Evolutionary conservation across 768 basidiomycete species (phyloP).

Genomic region (Mycena galericulata): DNA sequence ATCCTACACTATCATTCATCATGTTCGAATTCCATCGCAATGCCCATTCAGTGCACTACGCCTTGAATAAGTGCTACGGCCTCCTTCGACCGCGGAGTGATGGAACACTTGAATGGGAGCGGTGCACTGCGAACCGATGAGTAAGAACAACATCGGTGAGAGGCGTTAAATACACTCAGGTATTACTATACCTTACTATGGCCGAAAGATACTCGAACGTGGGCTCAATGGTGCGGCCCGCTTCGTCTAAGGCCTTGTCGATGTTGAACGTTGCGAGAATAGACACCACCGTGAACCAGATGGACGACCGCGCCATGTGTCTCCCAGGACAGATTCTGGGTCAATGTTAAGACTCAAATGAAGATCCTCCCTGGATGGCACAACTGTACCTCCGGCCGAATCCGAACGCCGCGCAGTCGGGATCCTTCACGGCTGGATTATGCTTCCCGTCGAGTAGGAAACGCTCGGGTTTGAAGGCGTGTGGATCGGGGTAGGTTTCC

Average conservation of each 20-base stretch:
- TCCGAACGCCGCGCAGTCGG: constrained; percentile 4
- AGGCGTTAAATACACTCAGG: too few species aligned
- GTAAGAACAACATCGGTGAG: too few species aligned
- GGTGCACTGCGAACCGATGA: background rate
- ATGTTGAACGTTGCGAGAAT: constrained; percentile 11
- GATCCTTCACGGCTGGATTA: background rate
- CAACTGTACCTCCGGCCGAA: constrained; percentile 7
- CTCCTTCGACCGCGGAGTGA: background rate
- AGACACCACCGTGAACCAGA: constrained; percentile 12
- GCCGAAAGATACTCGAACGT: background rate
- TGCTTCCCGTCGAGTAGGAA: constrained; percentile 7
- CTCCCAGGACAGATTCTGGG: constrained; percentile 23
- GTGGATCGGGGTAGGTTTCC: too few species aligned
- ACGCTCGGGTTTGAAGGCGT: constrained; percentile 18
- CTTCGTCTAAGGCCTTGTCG: background rate
- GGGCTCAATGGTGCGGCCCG: background rate
- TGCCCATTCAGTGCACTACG: too few species aligned
- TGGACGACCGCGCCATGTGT: background rate
- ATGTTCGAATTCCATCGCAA: too few species aligned
- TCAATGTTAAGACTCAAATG: background rate
- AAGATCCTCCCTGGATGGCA: background rate
- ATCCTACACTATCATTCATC: too few species aligned
- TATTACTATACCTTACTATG: too few species aligned
- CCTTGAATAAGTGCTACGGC: background rate
- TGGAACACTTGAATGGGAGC: constrained; percentile 13